Conservation (phyloP, 768 basidiomycete genomes). For the Sporobolomyces roseus region DNA sequence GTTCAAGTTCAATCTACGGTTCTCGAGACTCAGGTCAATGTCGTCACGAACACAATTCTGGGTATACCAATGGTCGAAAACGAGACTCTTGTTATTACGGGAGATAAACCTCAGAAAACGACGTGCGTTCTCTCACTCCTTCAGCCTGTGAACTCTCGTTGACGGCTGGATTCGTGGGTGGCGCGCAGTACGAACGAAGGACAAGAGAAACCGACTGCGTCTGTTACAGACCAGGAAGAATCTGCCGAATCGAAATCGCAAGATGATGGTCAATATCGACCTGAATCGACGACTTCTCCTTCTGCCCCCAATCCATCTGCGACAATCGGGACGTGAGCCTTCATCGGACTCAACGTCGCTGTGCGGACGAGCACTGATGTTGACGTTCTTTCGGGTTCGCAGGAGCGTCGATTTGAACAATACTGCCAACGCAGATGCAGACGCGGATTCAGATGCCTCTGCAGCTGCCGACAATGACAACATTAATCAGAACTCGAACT, state of each 20-base stretch:
- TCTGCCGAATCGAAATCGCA: too few species aligned
- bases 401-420: conserved; percentile 20
- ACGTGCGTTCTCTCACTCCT: conserved; percentile 10
- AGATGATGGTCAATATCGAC: neutral
- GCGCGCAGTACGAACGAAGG: too few species aligned
- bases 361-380: neutral
- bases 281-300: neutral
- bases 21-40: conserved; percentile 13
- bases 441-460: conserved; percentile 2
- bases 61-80: neutral
- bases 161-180: too few species aligned
- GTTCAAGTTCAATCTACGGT: conserved; percentile 9
- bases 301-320: too few species aligned
- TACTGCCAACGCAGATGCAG: conserved; percentile 15
- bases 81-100: neutral
- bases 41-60: conserved; percentile 17
- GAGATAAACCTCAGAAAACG: neutral
- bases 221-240: too few species aligned
- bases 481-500: conserved; percentile 13
- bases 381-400: neutral
- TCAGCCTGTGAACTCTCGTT: too few species aligned
- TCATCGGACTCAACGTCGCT: neutral
- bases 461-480: conserved; percentile 7
- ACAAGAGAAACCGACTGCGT: too few species aligned
- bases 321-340: neutral